These are phyloP conservation scores for Taphrina populina DNA, from an alignment of 1,139 yeast species.

Conservation along the genomic window DNA sequence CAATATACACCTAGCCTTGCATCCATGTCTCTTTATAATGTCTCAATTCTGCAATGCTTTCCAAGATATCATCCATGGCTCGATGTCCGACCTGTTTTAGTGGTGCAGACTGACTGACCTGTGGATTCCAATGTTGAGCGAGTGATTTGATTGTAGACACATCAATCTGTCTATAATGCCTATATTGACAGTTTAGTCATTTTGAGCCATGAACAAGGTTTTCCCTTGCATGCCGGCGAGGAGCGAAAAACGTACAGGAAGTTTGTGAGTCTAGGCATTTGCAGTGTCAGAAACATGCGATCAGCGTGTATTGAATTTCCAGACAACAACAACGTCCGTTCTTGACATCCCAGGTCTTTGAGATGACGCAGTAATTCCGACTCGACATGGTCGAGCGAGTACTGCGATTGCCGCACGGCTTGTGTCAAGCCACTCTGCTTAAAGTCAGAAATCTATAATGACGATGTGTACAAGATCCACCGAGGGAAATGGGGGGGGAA, in stretches of 20 bases:
- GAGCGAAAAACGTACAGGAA: slow-evolving; percentile 49
- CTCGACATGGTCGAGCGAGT: slow-evolving; percentile 62
- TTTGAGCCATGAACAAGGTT: background rate
- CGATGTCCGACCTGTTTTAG: slow-evolving; percentile 68
- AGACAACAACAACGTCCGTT: slow-evolving; percentile 63
- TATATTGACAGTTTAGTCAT: slow-evolving; percentile 16
- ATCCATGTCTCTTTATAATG: slow-evolving; percentile 71
- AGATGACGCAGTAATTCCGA: slow-evolving; percentile 63
- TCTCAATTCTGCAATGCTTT: slow-evolving; percentile 76
- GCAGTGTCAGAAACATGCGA: slow-evolving; percentile 74
- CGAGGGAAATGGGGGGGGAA: no score
- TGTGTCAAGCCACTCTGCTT: slow-evolving; percentile 66
- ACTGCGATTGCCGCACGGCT: slow-evolving; percentile 60
- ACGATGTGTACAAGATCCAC: background rate
- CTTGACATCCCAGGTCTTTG: slow-evolving; percentile 54
- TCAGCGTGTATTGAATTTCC: slow-evolving; percentile 95
- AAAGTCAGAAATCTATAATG: background rate
- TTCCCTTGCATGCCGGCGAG: background rate
- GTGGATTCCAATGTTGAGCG: slow-evolving; percentile 72
- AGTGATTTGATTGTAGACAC: slow-evolving; percentile 82
- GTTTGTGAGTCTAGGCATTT: slow-evolving; percentile 72
- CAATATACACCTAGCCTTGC: no score
- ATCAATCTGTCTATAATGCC: slow-evolving; percentile 72
- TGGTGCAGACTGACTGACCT: slow-evolving; percentile 59
- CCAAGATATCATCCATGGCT: slow-evolving; percentile 82